phyloP scores from a whole-genome alignment of 2,329 filamentous ascomycete species.

The Pezicula rhizophila region DNA sequence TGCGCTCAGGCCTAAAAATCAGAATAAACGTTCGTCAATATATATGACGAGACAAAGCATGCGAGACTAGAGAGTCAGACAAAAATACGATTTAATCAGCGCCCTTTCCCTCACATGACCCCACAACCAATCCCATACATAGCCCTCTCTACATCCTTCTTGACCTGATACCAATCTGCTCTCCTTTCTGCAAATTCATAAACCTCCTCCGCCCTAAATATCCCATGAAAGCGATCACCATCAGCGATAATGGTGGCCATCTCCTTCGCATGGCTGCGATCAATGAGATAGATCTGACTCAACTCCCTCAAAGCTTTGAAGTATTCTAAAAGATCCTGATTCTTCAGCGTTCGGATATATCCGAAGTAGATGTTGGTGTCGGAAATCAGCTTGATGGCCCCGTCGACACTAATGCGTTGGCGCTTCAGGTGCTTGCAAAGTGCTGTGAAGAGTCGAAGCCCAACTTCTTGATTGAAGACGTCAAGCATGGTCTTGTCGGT shows the following conservation, averaged over 20 bases:
- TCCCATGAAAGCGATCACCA: conserved; percentile 78
- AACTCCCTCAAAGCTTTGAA: conserved; percentile 89
- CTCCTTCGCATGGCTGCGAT: conserved; percentile 80
- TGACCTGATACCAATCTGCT: conserved; percentile 92
- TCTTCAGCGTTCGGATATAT: conserved; percentile 75
- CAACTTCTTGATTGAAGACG: conserved; percentile 97
- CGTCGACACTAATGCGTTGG: conserved; percentile 83
- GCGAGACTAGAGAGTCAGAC: too few relatives aligned
- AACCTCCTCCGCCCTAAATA: conserved; percentile 93
- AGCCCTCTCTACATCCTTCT: conserved; percentile 81
- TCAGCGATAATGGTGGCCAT: conserved; percentile 94
- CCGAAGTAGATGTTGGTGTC: conserved; percentile 93
- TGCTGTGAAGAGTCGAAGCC: conserved; percentile 81
- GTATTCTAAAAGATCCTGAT: conserved; percentile 79
- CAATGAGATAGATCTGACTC: conserved; percentile 92
- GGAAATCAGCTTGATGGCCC: conserved; percentile 86
- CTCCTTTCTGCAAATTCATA: conserved; percentile 93
- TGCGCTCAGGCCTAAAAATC: too few relatives aligned
- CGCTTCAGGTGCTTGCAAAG: conserved; percentile 97
- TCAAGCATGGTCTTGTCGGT: conserved; percentile 98
- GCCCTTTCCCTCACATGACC: conserved; percentile 60
- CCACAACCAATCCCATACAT: conserved; percentile 94
- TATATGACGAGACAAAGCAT: too few relatives aligned
- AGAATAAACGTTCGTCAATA: too few relatives aligned
- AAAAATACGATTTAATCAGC: too few relatives aligned